A percentile compares a stretch with the other conserved stretches of the same genome.
Evolutionary conservation across 2,329 filamentous ascomycete species (phyloP).

Genomic region (Lecanicillium sp.): DNA sequence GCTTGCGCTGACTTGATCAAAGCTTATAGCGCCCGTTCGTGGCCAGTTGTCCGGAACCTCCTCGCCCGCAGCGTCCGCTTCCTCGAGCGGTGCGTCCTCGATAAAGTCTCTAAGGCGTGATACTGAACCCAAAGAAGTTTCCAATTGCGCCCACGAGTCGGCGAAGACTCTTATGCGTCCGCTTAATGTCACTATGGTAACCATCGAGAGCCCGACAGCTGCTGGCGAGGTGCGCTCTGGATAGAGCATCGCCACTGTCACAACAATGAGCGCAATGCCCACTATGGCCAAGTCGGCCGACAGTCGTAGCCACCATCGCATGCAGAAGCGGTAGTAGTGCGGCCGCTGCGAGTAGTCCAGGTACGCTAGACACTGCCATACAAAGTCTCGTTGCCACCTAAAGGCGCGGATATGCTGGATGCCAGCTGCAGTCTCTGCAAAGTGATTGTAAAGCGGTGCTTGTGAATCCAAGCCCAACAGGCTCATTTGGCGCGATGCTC

Average conservation of each 20-base stretch:
- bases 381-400: constrained; percentile 37
- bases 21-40: too few species aligned
- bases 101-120: too few species aligned
- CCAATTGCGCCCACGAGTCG: constrained; percentile 15
- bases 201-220: constrained; percentile 1
- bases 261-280: constrained; percentile 33
- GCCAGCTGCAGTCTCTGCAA: constrained; percentile 36
- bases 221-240: constrained; percentile 3
- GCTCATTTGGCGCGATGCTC: constrained; percentile 27
- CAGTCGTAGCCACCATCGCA: constrained; percentile 48
- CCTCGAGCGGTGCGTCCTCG: too few species aligned
- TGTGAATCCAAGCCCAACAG: constrained; percentile 27
- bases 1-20: too few species aligned
- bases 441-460: constrained; percentile 22
- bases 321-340: constrained; percentile 44
- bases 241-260: constrained; percentile 30
- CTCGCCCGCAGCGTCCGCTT: too few species aligned
- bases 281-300: constrained; percentile 39
- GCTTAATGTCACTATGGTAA: constrained; percentile 16
- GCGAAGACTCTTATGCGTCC: constrained; percentile 17
- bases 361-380: constrained; percentile 32
- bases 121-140: too few species aligned
- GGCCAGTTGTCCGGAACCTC: too few species aligned
- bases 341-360: constrained; percentile 45
- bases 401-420: constrained; percentile 45